Evolutionary conservation across 805 yeast genomes (phyloP).

Genomic region (Kazachstania kunashirensis): DNA sequence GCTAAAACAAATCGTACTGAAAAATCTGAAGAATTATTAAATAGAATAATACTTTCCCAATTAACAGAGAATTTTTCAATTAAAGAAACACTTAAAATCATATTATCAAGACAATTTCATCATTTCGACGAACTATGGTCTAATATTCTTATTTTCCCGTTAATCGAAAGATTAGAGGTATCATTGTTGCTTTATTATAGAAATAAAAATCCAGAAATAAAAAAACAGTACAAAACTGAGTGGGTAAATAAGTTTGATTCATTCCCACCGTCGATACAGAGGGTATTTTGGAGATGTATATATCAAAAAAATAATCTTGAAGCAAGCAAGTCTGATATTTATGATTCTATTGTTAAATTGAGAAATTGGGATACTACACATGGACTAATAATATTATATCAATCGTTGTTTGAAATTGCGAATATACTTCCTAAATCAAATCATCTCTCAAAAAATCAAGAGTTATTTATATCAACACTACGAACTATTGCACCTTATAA

Average conservation of each 20-base stretch:
- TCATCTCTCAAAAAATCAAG: constrained; percentile 10
- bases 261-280: constrained; percentile 13
- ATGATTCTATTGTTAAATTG: constrained; percentile 1
- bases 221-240: constrained; percentile 5
- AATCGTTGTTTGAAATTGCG: constrained; percentile 21
- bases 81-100: constrained; percentile 12
- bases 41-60: constrained; percentile 16
- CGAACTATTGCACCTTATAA: constrained; percentile 11
- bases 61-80: constrained; percentile 11
- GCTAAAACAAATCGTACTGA: neutral
- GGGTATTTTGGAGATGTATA: constrained; percentile 24
- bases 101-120: constrained; percentile 14
- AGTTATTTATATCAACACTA: constrained; percentile 15
- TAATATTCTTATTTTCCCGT: constrained; percentile 14
- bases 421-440: constrained; percentile 11
- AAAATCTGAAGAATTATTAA: constrained; percentile 11
- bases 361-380: constrained; percentile 9
- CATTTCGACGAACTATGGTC: constrained; percentile 13
- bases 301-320: neutral
- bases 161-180: constrained; percentile 10
- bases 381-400: constrained; percentile 19
- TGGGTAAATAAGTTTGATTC: constrained; percentile 14
- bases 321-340: neutral
- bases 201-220: constrained; percentile 10
- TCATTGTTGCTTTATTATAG: constrained; percentile 19